Percentiles rank a stretch among this genome's conserved stretches.
These are phyloP conservation scores for Aspergillus conjunctus DNA, from an alignment of 495 filamentous ascomycete genomes.

Conservation along the genomic window DNA sequence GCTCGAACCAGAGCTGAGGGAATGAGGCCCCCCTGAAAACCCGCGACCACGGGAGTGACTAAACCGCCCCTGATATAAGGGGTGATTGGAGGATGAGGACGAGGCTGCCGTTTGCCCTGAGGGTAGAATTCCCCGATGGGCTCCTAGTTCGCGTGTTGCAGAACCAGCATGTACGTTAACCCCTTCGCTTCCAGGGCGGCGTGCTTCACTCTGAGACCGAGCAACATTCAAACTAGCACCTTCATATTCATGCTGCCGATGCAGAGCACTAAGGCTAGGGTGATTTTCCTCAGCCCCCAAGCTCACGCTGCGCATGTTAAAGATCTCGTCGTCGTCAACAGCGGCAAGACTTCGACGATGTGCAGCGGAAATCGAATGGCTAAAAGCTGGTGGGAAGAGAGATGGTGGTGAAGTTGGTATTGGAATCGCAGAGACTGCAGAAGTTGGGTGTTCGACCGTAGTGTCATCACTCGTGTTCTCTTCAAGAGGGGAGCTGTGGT, in stretches of 20 bases:
- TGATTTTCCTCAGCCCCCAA: slow-evolving; percentile 69
- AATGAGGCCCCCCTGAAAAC: slow-evolving; percentile 43
- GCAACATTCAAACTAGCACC: slow-evolving; percentile 26
- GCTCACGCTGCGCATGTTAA: slow-evolving; percentile 75
- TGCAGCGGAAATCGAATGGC: slow-evolving; percentile 79
- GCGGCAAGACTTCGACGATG: slow-evolving; percentile 58
- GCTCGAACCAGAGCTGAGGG: slow-evolving; percentile 48
- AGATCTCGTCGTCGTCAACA: slow-evolving; percentile 63
- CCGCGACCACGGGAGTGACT: slow-evolving; percentile 45
- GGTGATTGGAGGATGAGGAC: slow-evolving; percentile 34
- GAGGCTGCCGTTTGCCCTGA: slow-evolving; percentile 43
- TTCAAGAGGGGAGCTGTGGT: slow-evolving; percentile 40
- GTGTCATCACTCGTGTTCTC: slow-evolving; percentile 41
- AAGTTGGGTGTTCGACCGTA: slow-evolving; percentile 47
- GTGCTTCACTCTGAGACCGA: slow-evolving; percentile 32
- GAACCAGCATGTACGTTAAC: slow-evolving; percentile 47
- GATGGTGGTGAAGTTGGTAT: slow-evolving; percentile 82
- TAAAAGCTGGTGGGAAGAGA: slow-evolving; percentile 57
- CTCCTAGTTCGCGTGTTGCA: slow-evolving; percentile 40
- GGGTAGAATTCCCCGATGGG: slow-evolving; percentile 35
- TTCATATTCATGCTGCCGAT: slow-evolving; percentile 49
- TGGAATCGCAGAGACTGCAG: slow-evolving; percentile 69
- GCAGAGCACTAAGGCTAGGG: slow-evolving; percentile 57
- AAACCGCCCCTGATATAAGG: slow-evolving; percentile 47
- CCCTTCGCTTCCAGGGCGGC: slow-evolving; percentile 32